Conservation (phyloP, 768 basidiomycete genomes). For the Phlebiopsis flavidoalba region DNA sequence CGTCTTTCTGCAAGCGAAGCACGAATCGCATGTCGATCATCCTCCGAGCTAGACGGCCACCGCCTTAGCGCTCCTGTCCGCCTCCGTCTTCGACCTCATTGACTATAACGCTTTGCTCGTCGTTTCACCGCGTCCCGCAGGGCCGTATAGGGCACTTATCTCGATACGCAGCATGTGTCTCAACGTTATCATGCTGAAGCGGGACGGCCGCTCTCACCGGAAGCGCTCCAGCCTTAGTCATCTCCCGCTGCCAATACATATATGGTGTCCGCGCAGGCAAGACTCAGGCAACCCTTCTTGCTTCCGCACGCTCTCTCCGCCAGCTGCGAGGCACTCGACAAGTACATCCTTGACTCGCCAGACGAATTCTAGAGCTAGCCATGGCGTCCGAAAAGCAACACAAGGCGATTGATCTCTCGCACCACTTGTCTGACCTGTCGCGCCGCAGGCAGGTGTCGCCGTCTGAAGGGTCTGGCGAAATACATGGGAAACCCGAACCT, state of each 20-base stretch:
- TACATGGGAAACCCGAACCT: slow-evolving; percentile 50
- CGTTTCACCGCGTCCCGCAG: background rate
- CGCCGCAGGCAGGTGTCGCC: slow-evolving; percentile 47
- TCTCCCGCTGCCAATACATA: slow-evolving; percentile 2
- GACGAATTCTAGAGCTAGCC: background rate
- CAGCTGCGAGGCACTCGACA: background rate
- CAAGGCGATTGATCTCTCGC: slow-evolving; percentile 61
- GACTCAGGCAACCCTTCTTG: background rate
- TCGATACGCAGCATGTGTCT: background rate
- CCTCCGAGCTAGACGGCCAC: background rate
- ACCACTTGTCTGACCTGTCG: slow-evolving; percentile 61
- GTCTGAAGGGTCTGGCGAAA: slow-evolving; percentile 61
- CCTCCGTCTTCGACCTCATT: background rate
- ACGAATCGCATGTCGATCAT: background rate
- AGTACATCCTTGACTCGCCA: background rate
- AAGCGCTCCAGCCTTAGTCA: slow-evolving; percentile 9
- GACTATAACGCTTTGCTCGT: background rate
- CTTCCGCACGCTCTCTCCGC: slow-evolving; percentile 1
- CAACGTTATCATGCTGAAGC: slow-evolving; percentile 2
- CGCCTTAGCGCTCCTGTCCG: background rate
- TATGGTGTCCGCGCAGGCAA: background rate
- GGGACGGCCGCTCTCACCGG: slow-evolving; percentile 1
- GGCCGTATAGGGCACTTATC: background rate
- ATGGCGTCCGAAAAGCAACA: slow-evolving; percentile 27
- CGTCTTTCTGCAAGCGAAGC: background rate